A percentile compares a stretch with the other conserved stretches of the same genome.
Evolutionary conservation across 208 protist species (phyloP).

Genomic region (Trypanosoma conorhini): DNA sequence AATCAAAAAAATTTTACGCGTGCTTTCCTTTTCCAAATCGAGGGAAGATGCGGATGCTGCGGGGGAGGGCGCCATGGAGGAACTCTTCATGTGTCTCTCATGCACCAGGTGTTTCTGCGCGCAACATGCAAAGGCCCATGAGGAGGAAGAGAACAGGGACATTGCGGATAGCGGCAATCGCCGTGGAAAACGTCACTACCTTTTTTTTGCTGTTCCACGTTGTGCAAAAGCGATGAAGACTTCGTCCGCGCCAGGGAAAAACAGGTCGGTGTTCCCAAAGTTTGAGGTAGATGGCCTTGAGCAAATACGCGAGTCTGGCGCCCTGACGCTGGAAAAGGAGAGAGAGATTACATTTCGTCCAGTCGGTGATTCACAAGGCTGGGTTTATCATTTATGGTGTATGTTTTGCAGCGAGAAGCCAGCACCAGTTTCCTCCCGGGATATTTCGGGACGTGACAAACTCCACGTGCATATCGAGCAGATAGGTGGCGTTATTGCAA

Average conservation of each 20-base stretch:
- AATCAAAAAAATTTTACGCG: conserved; percentile 2
- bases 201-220: conserved; percentile 66
- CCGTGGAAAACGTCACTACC: conserved; percentile 33
- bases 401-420: conserved; percentile 9
- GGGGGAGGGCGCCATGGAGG: conserved; percentile 7
- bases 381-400: conserved; percentile 23
- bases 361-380: neutral
- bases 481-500: conserved; percentile 13
- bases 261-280: conserved; percentile 18
- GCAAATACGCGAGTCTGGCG: neutral
- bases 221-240: conserved; percentile 36
- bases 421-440: neutral
- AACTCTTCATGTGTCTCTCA: conserved; percentile 72
- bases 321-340: neutral
- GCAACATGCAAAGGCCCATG: conserved; percentile 56
- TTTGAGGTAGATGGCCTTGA: conserved; percentile 2
- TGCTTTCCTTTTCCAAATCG: neutral
- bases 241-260: conserved; percentile 2
- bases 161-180: neutral
- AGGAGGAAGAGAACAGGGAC: conserved; percentile 17
- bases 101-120: conserved; percentile 72
- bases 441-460: neutral
- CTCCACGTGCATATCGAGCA: neutral
- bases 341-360: neutral
- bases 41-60: neutral